Base-by-base conservation (phyloP, 108 stramenopile species). In the Epithemia pelagica region DNA sequence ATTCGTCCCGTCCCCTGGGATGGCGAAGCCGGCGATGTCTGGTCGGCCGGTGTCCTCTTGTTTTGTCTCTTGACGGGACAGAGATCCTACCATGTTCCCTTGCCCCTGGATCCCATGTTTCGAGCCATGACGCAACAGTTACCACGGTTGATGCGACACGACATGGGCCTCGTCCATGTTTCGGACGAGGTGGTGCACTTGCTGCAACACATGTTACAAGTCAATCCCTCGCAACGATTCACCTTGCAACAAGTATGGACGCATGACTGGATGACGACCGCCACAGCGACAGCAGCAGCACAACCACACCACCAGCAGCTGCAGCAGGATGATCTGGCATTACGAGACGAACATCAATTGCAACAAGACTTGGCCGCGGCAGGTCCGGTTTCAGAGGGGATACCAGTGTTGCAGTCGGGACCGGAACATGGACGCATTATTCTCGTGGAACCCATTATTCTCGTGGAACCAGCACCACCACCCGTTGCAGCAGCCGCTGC, bases 41-140 rank as follows among this genome's bases (percentile, higher is more conserved):
- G 95, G 95, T 86, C 92, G 0, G 74, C 71, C 24, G 95, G 92
- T 0, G 74, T 94, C 22, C 81, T 96, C 59, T 64, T 92, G 30
- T 96, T 93, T 62, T 75, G 89, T 1, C 77, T 91, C 78, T 55
- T 89, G 7, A 85, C 86, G 28, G 94, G 91, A 10, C 65, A 86
- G 29, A 79, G 83, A 23, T 86, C 91, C 2, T 90, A 88, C 57
- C 80, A 87, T 56, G 56, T 69, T 52, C 83, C 88, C 18, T 66
- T 76, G 51, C 61, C 68, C 33, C 51, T 73, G 0, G 84, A 90
- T 66, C 68, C 72, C 18, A 69, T 73, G 54, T 95, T 72, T 66
- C 78, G 79, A 31, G 81, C 84, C 77, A 81, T 87, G 74, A 69
- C 68, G 10, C 46, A 65, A 25, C 74, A 67, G 26, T 58, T 90